phyloP scores from a whole-genome alignment of 257 asterid species.

The Misopates orontium region DNA sequence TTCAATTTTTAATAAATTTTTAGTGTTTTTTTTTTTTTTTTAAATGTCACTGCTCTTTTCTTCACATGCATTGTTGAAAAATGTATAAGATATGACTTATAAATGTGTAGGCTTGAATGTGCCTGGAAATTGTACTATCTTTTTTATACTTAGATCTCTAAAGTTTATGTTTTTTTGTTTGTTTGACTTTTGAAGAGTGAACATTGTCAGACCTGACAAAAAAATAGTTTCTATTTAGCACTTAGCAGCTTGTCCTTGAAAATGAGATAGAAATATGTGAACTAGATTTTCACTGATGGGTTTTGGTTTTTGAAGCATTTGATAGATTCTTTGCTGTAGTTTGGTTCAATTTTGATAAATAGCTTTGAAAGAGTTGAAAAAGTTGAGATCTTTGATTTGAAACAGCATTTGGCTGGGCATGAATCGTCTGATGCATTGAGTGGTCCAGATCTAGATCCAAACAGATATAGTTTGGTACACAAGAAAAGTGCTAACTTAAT shows the following conservation, averaged over 20 bases:
- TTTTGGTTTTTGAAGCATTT: constrained; percentile 23
- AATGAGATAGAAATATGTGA: constrained; percentile 22
- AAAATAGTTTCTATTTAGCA: not conserved
- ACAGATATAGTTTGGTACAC: constrained; percentile 43
- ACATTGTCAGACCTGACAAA: not conserved
- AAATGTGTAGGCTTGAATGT: constrained; percentile 6
- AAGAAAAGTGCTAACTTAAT: constrained; percentile 49
- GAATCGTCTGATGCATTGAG: constrained; percentile 59
- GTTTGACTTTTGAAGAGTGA: not conserved
- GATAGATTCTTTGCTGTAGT: constrained; percentile 17
- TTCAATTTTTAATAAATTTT: too few relatives aligned
- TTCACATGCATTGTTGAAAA: constrained; percentile 11
- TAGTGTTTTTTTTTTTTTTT: constrained; percentile 11
- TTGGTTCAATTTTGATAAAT: constrained; percentile 12
- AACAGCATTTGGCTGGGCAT: constrained; percentile 83
- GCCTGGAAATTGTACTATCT: not conserved
- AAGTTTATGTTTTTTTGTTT: not conserved
- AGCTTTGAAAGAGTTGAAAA: constrained; percentile 39
- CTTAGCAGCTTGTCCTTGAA: not conserved
- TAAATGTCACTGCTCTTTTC: not conserved
- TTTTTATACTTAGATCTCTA: not conserved
- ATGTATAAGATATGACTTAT: not conserved
- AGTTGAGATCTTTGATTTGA: constrained; percentile 63
- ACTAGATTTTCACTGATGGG: constrained; percentile 21
- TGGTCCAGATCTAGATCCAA: constrained; percentile 87